Percentiles rank a stretch among this genome's conserved stretches.
Conservation (phyloP, 2,329 filamentous ascomycete genomes). For the Aureobasidium sp. region DNA sequence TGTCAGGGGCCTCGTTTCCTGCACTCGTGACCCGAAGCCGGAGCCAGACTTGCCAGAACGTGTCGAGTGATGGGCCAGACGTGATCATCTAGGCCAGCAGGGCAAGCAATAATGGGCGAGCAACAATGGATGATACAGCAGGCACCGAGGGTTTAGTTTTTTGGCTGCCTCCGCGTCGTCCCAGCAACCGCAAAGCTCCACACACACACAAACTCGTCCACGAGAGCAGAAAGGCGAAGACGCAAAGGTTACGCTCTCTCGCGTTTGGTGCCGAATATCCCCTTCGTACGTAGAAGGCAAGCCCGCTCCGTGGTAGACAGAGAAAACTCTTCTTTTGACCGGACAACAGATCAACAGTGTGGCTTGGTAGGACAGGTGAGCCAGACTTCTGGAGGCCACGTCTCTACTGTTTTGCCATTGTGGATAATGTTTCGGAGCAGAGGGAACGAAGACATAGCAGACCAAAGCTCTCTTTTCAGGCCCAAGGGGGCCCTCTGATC, state of each 20-base stretch:
- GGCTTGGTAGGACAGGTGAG: neutral
- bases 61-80: neutral
- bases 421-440: neutral
- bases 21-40: neutral
- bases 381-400: neutral
- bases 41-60: neutral
- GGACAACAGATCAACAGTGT: conserved; percentile 4
- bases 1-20: neutral
- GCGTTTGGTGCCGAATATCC: neutral
- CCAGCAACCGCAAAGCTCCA: conserved; percentile 2
- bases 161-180: neutral
- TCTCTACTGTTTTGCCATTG: neutral
- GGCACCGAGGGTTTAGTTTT: neutral
- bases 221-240: neutral
- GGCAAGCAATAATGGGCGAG: neutral
- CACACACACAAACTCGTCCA: conserved; percentile 1
- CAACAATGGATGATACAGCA: conserved; percentile 2
- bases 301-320: neutral
- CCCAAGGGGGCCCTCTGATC: neutral
- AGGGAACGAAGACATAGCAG: neutral
- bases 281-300: neutral
- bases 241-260: neutral
- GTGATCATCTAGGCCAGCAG: neutral
- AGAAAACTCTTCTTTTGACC: neutral
- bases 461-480: neutral